Base-by-base conservation (phyloP, 1,139 yeast species). In the Yamadazyma epiphylla region DNA sequence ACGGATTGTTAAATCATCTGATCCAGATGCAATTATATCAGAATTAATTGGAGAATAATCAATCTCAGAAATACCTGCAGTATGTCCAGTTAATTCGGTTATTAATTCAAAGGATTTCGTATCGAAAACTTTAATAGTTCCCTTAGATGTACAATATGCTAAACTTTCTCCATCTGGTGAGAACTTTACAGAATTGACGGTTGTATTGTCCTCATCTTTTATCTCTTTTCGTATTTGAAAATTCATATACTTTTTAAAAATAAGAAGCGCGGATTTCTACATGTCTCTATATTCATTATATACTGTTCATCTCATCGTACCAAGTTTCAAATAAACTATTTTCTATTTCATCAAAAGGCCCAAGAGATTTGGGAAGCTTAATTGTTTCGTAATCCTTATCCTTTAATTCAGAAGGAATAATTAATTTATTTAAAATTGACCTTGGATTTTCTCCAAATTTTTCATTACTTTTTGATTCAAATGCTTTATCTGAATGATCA, bases 1-100 rank as follows among this genome's bases (percentile, higher is more conserved):
- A 25, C 91, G 68, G 5, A 89, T 70, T 0, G 95, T 80, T 39
- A 79, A 66, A 54, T 91, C 98, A 51, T 91, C 97, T 0, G 95
- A 82, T 2, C 83, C 91, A 0, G 95, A 77, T 2, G 95, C 96
- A 5, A 91, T 40, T 28, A 81, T 74, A 35, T 66, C 62, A n/a
- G 83, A 70, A 51, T 84, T 81, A 19, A 60, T 57, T 3, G 91
- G 89, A 0, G 91, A 76, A 76, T 88, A 91, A 19, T 72, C 70
- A 1, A 87, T 47, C 38, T 80, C 86, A 5, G 86, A 79, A 3
- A 87, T 60, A 0, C 95, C 94, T 30, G 61, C 67, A 4, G 73
- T 53, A 46, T 87, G 96, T 1, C 89, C 91, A 5, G 45, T 48
- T 5, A 83, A 51, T 3, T 66, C 60, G 12, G 67, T 50, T 5